phyloP scores from a whole-genome alignment of 1,284 basidiomycete genomes.

The Cystobasidium slooffiae region DNA sequence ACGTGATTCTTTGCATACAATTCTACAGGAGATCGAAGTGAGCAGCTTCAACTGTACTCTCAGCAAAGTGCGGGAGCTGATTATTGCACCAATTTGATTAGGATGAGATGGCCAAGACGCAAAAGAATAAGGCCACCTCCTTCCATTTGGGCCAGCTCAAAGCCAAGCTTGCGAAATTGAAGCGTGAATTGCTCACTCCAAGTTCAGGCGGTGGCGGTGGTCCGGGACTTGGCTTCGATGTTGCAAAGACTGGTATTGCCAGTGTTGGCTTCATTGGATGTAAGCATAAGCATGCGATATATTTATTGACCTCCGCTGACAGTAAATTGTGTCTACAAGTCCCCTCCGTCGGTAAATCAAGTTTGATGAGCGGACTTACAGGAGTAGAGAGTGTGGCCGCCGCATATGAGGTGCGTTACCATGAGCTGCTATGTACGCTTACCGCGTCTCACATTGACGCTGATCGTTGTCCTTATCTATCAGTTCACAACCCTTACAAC shows the following conservation, averaged over 20 bases:
- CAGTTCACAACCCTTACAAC: conserved; percentile 74
- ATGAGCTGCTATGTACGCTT: not conserved
- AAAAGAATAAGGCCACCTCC: conserved; percentile 84
- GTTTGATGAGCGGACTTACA: conserved; percentile 96
- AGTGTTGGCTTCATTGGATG: conserved; percentile 89
- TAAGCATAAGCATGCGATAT: not conserved
- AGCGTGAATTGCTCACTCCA: conserved; percentile 88
- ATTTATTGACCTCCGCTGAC: conserved; percentile 58
- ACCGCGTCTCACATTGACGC: not conserved
- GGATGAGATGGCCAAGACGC: conserved; percentile 85
- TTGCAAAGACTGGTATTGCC: conserved; percentile 92
- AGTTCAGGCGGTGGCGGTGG: conserved; percentile 80
- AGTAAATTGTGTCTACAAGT: conserved; percentile 63
- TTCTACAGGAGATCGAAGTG: conserved; percentile 43
- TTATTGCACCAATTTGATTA: not conserved
- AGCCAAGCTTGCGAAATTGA: conserved; percentile 93
- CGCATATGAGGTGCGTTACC: conserved; percentile 68
- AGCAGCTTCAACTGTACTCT: not conserved
- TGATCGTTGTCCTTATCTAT: not conserved
- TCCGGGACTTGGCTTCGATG: conserved; percentile 89
- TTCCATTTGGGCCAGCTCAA: conserved; percentile 91
- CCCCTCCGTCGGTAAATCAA: conserved; percentile 71
- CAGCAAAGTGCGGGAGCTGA: not conserved
- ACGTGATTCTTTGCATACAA: not conserved
- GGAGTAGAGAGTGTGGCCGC: conserved; percentile 98